Evolutionary conservation across 768 basidiomycete genomes (phyloP), one percentile per base, ranked within the genome.

Genomic region (Saitozyma podzolica): DNA sequence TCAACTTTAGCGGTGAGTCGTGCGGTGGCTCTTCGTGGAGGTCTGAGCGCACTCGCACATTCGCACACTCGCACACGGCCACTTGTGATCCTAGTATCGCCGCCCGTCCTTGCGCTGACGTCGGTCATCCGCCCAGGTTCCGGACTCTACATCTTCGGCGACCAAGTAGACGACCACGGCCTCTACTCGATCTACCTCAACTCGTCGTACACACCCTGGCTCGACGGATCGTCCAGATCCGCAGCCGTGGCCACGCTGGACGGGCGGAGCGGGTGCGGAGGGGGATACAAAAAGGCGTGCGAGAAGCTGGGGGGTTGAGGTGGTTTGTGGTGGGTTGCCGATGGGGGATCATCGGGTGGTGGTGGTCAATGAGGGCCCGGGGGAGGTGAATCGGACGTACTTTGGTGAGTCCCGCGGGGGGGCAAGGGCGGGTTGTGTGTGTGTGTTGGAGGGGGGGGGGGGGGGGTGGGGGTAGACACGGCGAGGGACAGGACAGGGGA

Each of bases 161-260:
- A 80, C 52, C 68, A 75, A 51, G 78, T 80, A 41, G 70, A 78
- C 63, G 78, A 80, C 50, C 75, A 80, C 57, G 78, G 78, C 8
- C 62, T 54, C 42, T 80, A 72, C 64, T 64, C 72, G 3, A 55
- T 78, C 50, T 73, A 65, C 39, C 17, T 52, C 51, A 52, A 52
- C 51, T 52, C 51, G 13, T 16, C 16, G 11, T 11, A 10, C 11
- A 52, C 58, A 5, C 56, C 56, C 1, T 57, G 51, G 51, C 10
- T 19, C 17, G 51, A 29, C 13, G 3, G 6, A 1, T 8, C 13
- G 13, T 16, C 13, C 17, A 48, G 14, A 49, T 45, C 17, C n/a
- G n/a, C n/a, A n/a, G 40, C 56, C 2, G 14, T 47, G 6, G 50
- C 49, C 16, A 59, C 51, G 13, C 42, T 52, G 17, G 52, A 50